Conservation (phyloP, 768 basidiomycete species). For the Aureoboletus auriporus region DNA sequence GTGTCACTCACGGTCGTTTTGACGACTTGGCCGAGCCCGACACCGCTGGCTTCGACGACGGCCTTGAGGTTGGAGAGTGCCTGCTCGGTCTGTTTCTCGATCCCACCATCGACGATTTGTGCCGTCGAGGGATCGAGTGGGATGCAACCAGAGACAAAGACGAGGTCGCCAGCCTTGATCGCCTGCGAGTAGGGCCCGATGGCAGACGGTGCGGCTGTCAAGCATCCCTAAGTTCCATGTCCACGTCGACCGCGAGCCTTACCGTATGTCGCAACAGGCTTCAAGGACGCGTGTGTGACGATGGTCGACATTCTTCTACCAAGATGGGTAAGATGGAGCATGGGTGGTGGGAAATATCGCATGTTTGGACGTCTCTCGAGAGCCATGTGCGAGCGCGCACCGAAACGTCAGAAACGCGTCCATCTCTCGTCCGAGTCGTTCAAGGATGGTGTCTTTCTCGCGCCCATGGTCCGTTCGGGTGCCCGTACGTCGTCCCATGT, state of each 20-base stretch:
- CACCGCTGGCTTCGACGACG: slow-evolving; percentile 79
- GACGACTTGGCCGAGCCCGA: slow-evolving; percentile 73
- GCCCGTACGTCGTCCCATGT: slow-evolving; percentile 54
- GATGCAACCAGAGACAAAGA: slow-evolving; percentile 90
- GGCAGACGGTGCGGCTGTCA: slow-evolving; percentile 66
- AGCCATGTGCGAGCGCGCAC: slow-evolving; percentile 39
- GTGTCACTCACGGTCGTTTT: slow-evolving; percentile 79
- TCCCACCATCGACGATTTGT: slow-evolving; percentile 30
- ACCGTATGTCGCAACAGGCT: slow-evolving; percentile 33
- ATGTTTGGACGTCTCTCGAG: slow-evolving; percentile 3
- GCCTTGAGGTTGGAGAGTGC: slow-evolving; percentile 82
- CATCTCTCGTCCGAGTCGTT: slow-evolving; percentile 72
- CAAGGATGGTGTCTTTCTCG: slow-evolving; percentile 88
- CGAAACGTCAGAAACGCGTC: slow-evolving; percentile 54
- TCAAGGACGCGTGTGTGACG: slow-evolving; percentile 35
- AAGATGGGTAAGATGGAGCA: no score
- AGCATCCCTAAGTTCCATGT: no score
- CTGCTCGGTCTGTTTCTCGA: slow-evolving; percentile 57
- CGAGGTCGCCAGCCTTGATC: slow-evolving; percentile 74
- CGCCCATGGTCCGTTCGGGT: slow-evolving; percentile 97
- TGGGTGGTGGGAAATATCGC: no score
- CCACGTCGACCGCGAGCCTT: no score
- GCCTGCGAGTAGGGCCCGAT: slow-evolving; percentile 90
- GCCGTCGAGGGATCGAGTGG: slow-evolving; percentile 73
- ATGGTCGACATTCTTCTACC: slow-evolving; percentile 27